phyloP scores from a whole-genome alignment of 1,284 basidiomycete genomes.

The Lentinula novae-zelandiae region DNA sequence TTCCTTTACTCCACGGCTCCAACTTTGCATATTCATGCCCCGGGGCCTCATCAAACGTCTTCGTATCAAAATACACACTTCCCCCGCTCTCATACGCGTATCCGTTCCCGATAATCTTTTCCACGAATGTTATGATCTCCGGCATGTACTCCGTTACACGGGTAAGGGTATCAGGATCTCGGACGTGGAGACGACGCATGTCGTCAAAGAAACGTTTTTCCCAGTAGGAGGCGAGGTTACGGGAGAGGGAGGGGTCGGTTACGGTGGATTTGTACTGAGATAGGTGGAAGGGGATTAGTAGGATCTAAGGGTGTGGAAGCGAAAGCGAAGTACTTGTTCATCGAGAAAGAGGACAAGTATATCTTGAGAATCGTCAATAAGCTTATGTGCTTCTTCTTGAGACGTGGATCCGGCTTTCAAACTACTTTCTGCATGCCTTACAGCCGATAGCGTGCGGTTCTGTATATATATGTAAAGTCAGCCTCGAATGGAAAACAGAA shows the following conservation, averaged over 20 bases:
- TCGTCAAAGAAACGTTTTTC: slow-evolving; percentile 90
- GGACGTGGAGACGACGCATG: slow-evolving; percentile 86
- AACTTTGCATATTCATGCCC: slow-evolving; percentile 90
- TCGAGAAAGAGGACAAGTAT: slow-evolving; percentile 75
- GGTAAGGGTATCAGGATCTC: slow-evolving; percentile 88
- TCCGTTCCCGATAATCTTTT: slow-evolving; percentile 84
- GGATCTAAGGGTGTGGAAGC: background rate
- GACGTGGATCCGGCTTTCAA: slow-evolving; percentile 38
- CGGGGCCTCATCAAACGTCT: slow-evolving; percentile 76
- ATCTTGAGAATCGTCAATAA: slow-evolving; percentile 76
- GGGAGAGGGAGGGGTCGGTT: slow-evolving; percentile 85
- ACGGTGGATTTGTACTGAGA: slow-evolving; percentile 74
- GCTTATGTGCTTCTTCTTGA: slow-evolving; percentile 47
- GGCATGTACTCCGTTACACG: slow-evolving; percentile 97
- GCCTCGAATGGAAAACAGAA: background rate
- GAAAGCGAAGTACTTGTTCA: slow-evolving; percentile 52
- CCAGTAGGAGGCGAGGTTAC: slow-evolving; percentile 86
- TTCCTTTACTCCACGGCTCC: slow-evolving; percentile 94
- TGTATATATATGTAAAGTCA: slow-evolving; percentile 26
- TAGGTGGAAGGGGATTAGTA: background rate
- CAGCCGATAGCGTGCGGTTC: slow-evolving; percentile 52
- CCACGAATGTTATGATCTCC: slow-evolving; percentile 89
- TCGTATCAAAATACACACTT: slow-evolving; percentile 95
- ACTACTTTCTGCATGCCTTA: slow-evolving; percentile 39
- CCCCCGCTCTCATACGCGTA: slow-evolving; percentile 89